Base-by-base conservation (phyloP, 2,329 filamentous ascomycete species). In the Cordyceps tenuipes region DNA sequence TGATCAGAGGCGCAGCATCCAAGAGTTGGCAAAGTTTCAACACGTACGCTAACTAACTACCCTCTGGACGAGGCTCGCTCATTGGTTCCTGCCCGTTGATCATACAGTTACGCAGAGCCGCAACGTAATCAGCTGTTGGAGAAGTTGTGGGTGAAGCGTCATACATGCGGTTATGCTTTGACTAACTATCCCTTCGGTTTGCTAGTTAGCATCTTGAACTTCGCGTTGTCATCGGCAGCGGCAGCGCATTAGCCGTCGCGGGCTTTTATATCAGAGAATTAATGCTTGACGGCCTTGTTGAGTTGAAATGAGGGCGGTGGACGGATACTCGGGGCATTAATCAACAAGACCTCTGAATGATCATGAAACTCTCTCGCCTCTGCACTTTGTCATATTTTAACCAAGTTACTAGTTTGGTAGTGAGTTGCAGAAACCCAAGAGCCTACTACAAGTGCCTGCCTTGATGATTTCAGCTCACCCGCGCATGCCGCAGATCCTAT, bases 61-160 rank as follows among this genome's bases (percentile, higher is more conserved):
- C 17, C 10, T 46, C 6, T 43, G 21, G 23, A 50, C 13, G 17
- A 36, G n/a, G 29, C 17, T 10, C 19, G 10, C 5, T 46, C n/a
- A 36, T 56, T 39, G 53, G 43, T 26, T 36, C 23, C 23, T 34
- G 4, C 3, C 29, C 43, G 23, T 10, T 3, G 36, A 43, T 53
- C 21, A 3, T 3, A 43, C 5, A 43, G 34, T 26, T 26, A 26
- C 12, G 29, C n/a, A 56, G 43, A 56, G 53, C 43, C 53, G 53
- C 43, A 46, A 43, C 53, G 53, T 44, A 26, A 23, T 19, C 23
- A n/a, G 53, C n/a, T 39, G 43, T 56, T 12, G n/a, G 46, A 15
- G 10, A n/a, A n/a, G 21, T 46, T 36, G 57, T 41, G 53, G 57
- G 46, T 59, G 39, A 52, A 46, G 41, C 57, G 57, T 59, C 57